Percentiles rank a stretch among this genome's conserved stretches.
These are phyloP conservation scores for Xerocomellus amylosporus DNA, from an alignment of 768 basidiomycete genomes.

Conservation along the genomic window DNA sequence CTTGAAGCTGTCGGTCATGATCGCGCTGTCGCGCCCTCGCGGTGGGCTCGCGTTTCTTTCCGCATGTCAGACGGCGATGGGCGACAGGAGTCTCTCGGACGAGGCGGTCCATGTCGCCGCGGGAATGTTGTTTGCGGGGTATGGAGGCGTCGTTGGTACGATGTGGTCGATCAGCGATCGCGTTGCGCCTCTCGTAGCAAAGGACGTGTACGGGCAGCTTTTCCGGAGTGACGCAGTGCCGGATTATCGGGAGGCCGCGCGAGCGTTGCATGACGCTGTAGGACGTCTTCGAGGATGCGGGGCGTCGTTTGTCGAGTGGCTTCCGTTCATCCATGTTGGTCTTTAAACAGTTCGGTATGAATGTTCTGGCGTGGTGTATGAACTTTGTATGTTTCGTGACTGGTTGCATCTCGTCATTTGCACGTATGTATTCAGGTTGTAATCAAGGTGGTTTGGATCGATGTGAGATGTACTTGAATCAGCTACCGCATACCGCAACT, in stretches of 20 bases:
- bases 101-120: conserved; percentile 43
- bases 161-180: conserved; percentile 5
- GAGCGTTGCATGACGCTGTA: neutral
- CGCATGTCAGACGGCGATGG: conserved; percentile 44
- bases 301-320: neutral
- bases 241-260: neutral
- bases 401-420: too few relatives aligned
- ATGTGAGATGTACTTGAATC: too few relatives aligned
- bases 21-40: conserved; percentile 5
- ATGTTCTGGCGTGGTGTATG: too few relatives aligned
- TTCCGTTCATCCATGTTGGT: neutral
- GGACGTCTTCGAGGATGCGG: neutral
- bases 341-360: neutral
- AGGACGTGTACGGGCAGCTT: neutral
- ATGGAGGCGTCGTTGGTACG: conserved; percentile 7
- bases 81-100: conserved; percentile 31
- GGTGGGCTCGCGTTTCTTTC: conserved; percentile 41
- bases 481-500: neutral
- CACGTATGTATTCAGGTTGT: too few relatives aligned
- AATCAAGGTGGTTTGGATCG: too few relatives aligned
- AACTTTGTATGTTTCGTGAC: too few relatives aligned
- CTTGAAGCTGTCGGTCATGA: neutral
- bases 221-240: conserved; percentile 8
- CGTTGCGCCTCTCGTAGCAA: neutral
- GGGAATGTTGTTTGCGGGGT: conserved; percentile 35